These are phyloP conservation scores for Fusarium pininemorale DNA, from an alignment of 2,329 filamentous ascomycete genomes.

Conservation along the genomic window DNA sequence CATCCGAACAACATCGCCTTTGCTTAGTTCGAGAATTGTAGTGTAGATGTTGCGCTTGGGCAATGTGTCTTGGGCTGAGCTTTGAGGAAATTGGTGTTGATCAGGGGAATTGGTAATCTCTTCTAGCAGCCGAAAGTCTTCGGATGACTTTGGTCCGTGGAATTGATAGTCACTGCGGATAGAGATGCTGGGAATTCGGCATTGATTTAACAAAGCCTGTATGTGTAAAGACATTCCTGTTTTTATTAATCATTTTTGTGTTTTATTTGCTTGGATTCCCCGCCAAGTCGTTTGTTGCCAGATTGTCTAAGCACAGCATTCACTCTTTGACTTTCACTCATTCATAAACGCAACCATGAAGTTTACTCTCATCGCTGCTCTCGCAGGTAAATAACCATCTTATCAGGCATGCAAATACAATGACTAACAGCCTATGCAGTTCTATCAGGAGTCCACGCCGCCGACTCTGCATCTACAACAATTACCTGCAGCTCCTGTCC, in stretches of 20 bases:
- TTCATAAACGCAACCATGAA: constrained; percentile 24
- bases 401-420: rapidly evolving
- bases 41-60: neutral
- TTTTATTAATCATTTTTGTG: neutral
- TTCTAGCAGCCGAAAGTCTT: neutral
- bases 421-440: neutral
- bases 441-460: constrained; percentile 21
- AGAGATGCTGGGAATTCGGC: neutral
- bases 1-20: neutral
- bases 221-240: neutral
- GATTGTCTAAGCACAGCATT: neutral
- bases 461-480: constrained; percentile 26
- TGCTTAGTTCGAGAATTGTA: neutral
- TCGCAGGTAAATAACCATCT: constrained; percentile 6
- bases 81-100: neutral
- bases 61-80: neutral
- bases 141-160: neutral
- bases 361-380: constrained; percentile 7
- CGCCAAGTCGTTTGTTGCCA: neutral
- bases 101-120: neutral
- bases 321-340: constrained; percentile 11
- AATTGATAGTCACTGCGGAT: neutral
- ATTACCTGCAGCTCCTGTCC: constrained; percentile 25
- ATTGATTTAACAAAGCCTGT: neutral
- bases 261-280: neutral